Evolutionary conservation across 257 asterid genomes (phyloP).

Genomic region (Solanum megistacrolobum): DNA sequence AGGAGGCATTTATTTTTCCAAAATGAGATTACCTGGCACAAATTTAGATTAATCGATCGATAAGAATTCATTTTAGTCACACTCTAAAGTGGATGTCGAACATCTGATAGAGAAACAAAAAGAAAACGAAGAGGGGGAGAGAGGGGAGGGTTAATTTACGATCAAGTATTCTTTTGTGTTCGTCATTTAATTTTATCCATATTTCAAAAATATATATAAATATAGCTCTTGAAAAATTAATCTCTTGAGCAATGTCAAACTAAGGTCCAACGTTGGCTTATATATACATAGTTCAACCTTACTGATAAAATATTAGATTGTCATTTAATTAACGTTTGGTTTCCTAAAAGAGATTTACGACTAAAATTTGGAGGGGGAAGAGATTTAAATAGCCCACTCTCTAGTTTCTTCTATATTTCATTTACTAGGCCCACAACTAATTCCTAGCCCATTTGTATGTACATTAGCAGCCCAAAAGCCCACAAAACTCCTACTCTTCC

Average conservation of each 20-base stretch:
- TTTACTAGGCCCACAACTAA: neutral
- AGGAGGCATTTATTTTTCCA: accelerated
- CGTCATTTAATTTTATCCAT: neutral
- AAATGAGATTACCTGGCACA: neutral
- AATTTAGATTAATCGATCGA: accelerated
- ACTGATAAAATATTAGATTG: neutral
- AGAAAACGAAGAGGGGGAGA: neutral
- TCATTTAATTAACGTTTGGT: neutral
- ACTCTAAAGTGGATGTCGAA: neutral
- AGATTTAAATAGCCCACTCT: neutral
- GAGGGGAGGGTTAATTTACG: neutral
- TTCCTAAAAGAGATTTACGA: neutral
- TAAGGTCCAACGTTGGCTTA: neutral
- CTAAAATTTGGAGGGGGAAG: neutral
- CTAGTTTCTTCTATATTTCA: neutral
- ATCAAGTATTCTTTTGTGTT: neutral
- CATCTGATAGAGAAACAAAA: neutral
- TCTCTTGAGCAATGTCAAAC: neutral
- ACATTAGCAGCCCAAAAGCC: neutral
- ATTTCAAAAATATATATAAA: neutral
- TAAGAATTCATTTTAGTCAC: neutral
- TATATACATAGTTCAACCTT: neutral
- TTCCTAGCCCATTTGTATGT: neutral
- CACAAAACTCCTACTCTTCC: neutral
- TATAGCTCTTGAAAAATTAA: neutral